phyloP scores from a whole-genome alignment of 2,329 filamentous ascomycete genomes.

The Ploettnerulaceae sp. region DNA sequence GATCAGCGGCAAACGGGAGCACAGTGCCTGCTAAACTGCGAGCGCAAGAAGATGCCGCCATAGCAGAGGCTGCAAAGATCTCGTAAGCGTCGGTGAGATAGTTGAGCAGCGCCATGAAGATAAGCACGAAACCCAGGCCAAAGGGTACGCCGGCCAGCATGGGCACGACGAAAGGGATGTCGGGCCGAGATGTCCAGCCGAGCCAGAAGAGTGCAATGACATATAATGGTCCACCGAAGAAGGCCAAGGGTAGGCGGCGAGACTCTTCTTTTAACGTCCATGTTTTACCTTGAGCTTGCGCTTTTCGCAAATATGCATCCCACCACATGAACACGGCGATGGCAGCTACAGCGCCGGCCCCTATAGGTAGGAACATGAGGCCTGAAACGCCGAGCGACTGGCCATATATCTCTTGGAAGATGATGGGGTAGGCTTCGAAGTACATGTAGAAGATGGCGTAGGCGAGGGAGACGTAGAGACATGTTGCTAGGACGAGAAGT shows the following conservation, averaged over 20 bases:
- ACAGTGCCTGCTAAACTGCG: conserved; percentile 41
- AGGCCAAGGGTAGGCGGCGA: conserved; percentile 45
- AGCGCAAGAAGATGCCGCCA: conserved; percentile 38
- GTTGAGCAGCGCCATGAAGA: conserved; percentile 56
- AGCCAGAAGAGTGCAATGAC: conserved; percentile 54
- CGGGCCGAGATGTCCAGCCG: conserved; percentile 49
- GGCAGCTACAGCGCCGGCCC: conserved; percentile 45
- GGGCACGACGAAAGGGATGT: conserved; percentile 50
- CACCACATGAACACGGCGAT: conserved; percentile 46
- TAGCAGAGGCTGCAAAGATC: conserved; percentile 53
- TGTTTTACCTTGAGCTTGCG: conserved; percentile 42
- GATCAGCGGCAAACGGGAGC: conserved; percentile 43
- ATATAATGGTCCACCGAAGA: conserved; percentile 41
- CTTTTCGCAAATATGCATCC: conserved; percentile 47
- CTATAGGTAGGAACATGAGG: conserved; percentile 55
- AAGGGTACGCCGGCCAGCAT: conserved; percentile 54
- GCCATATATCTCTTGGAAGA: conserved; percentile 54
- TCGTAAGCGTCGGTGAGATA: conserved; percentile 55
- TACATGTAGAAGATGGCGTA: conserved; percentile 60
- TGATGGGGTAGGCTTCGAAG: conserved; percentile 61
- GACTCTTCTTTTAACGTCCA: conserved; percentile 46
- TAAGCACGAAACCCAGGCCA: conserved; percentile 47
- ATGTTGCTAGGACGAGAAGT: conserved; percentile 57
- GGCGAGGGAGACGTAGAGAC: conserved; percentile 55
- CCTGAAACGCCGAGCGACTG: conserved; percentile 55